A percentile compares a stretch with the other conserved stretches of the same genome.
phyloP scores from a whole-genome alignment of 148 eudicot genomes.

The Diospyros lotus region DNA sequence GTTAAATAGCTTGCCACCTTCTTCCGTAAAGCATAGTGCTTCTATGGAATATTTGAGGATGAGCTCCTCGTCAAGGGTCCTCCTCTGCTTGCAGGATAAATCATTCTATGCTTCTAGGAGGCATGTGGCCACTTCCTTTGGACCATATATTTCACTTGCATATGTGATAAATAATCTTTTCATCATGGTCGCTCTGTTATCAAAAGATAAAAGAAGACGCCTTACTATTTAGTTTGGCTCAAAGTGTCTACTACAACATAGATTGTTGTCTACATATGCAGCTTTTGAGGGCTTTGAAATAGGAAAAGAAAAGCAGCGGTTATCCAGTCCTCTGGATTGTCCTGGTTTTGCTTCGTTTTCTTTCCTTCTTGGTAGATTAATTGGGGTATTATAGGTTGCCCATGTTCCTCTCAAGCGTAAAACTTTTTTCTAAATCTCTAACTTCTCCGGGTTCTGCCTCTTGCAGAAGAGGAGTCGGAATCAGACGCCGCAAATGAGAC shows the following conservation, averaged over 20 bases:
- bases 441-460: not conserved
- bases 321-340: not conserved
- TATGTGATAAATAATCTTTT: not conserved
- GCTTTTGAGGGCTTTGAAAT: not conserved
- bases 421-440: not conserved
- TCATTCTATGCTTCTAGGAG: not conserved
- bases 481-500: conserved; percentile 45
- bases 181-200: not conserved
- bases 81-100: not conserved
- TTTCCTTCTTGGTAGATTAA: no score
- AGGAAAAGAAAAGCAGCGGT: no score
- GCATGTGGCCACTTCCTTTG: not conserved
- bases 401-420: no score
- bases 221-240: not conserved
- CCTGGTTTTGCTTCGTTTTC: not conserved
- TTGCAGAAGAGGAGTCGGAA: conserved; percentile 79
- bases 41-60: not conserved
- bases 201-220: not conserved
- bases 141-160: not conserved
- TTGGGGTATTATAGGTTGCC: no score
- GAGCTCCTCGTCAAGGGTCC: not conserved
- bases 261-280: not conserved
- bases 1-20: not conserved
- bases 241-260: not conserved
- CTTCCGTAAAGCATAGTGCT: not conserved